Conservation (phyloP, 106 monocot genomes). For the Triglochin maritima region DNA sequence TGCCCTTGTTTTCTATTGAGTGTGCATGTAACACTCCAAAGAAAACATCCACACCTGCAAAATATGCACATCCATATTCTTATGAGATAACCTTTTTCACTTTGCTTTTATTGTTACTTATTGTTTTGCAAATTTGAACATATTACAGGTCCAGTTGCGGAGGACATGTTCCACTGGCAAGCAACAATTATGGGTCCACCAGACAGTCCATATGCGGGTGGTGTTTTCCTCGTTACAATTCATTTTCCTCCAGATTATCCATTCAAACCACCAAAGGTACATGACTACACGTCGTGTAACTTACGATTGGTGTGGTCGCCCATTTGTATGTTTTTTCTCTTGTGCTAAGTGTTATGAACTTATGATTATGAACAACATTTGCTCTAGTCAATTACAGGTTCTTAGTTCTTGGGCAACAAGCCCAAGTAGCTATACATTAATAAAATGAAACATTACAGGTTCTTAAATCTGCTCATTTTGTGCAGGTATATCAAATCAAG, state of each 20-base stretch:
- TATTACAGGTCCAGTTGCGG: conserved; percentile 11
- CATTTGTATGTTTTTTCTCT: background rate
- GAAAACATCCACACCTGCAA: no score
- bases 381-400: no score
- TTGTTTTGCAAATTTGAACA: background rate
- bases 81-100: background rate
- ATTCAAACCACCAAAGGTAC: conserved; percentile 22
- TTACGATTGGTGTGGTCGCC: background rate
- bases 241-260: conserved; percentile 22
- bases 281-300: background rate
- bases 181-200: conserved; percentile 21
- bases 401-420: no score
- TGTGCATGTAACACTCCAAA: no score
- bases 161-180: conserved; percentile 24
- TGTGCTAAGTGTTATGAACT: no score
- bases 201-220: conserved; percentile 17
- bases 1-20: no score
- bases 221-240: conserved; percentile 20
- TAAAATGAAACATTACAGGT: no score
- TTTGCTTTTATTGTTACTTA: background rate
- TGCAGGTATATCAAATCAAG: no score
- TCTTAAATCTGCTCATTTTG: no score
- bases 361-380: no score
- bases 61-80: no score
- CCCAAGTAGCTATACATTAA: no score